phyloP scores from a whole-genome alignment of 176 grass and related monocot genomes.

The Raddia distichophylla region DNA sequence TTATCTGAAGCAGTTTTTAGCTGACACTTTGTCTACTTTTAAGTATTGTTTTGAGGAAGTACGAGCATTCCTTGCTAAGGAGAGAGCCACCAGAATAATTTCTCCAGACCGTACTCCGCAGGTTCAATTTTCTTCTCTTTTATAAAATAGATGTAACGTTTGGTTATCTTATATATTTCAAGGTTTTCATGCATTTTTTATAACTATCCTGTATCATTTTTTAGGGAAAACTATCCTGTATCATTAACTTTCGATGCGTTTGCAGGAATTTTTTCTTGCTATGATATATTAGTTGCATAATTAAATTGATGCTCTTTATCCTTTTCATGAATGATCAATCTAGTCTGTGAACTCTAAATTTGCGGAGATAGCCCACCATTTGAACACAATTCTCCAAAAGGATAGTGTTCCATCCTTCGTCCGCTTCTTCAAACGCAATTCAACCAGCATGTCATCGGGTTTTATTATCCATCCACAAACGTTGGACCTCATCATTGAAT shows the following conservation, averaged over 20 bases:
- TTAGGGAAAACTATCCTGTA: background rate
- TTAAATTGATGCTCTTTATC: background rate
- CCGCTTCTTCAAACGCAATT: background rate
- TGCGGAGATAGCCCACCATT: background rate
- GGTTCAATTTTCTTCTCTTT: constrained; percentile 1
- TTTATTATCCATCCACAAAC: constrained; percentile 17
- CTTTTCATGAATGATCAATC: too few relatives aligned
- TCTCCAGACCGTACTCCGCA: constrained; percentile 27
- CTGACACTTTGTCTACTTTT: background rate
- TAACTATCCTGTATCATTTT: background rate
- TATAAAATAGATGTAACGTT: background rate
- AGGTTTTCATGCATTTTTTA: background rate
- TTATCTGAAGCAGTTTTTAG: background rate
- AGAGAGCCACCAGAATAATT: constrained; percentile 25
- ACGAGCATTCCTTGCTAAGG: background rate
- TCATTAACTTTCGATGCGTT: background rate
- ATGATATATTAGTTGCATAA: background rate
- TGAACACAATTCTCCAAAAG: background rate
- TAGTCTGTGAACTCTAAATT: too few relatives aligned
- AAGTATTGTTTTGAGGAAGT: background rate
- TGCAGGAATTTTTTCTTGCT: background rate
- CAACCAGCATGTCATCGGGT: background rate
- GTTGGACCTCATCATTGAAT: background rate
- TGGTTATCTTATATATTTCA: background rate
- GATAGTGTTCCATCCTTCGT: background rate